These are phyloP conservation scores for Tuber microsphaerosporum DNA, from an alignment of 495 filamentous ascomycete genomes.

Conservation along the genomic window DNA sequence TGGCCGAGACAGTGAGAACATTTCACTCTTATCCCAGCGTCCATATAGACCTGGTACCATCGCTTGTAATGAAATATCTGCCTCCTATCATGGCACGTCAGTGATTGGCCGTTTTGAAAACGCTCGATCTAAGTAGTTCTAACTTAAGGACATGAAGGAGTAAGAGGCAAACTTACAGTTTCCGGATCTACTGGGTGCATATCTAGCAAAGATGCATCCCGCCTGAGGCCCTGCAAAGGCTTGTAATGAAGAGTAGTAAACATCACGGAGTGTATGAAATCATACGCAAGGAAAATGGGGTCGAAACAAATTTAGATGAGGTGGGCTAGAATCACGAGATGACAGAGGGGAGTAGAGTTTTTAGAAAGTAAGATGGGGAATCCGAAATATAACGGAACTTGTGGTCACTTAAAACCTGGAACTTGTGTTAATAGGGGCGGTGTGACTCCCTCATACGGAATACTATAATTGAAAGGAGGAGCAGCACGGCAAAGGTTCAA, in stretches of 20 bases:
- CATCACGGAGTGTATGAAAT: constrained; percentile 24
- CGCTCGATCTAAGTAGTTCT: constrained; percentile 12
- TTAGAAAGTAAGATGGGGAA: background rate
- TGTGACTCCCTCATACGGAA: background rate
- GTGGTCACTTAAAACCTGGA: background rate
- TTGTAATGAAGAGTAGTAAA: constrained; percentile 33
- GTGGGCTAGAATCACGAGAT: background rate
- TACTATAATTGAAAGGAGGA: background rate
- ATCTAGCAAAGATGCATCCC: constrained; percentile 28
- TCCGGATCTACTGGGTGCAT: constrained; percentile 29
- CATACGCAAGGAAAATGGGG: background rate
- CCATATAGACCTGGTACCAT: constrained; percentile 32
- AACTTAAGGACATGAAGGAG: background rate
- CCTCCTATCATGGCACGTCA: constrained; percentile 28
- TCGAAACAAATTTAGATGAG: background rate
- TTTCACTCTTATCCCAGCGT: constrained; percentile 32
- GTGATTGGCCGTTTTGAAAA: constrained; percentile 17
- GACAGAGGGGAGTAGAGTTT: background rate
- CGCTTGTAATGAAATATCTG: constrained; percentile 29
- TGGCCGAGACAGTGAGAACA: constrained; percentile 10
- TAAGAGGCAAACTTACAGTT: constrained; percentile 14
- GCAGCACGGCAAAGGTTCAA: background rate
- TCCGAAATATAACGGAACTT: background rate
- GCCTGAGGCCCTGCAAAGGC: constrained; percentile 34
- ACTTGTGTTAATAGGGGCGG: background rate